Evolutionary conservation across 1,284 basidiomycete genomes (phyloP).

Genomic region (Macrocystidia cucumis): DNA sequence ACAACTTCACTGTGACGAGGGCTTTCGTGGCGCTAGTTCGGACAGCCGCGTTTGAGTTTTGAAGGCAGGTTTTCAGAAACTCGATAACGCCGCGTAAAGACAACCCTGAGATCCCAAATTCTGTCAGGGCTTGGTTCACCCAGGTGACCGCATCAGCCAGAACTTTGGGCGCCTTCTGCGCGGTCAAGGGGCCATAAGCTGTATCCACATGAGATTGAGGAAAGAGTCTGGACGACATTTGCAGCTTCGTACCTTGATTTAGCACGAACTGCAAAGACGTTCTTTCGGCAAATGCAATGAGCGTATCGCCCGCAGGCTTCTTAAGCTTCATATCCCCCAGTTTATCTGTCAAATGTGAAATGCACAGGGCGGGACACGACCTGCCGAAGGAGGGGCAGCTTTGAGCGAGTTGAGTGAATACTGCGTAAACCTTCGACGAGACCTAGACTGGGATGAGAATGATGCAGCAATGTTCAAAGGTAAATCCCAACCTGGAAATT

Average conservation of each 20-base stretch:
- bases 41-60: constrained; percentile 93
- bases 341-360: constrained; percentile 90
- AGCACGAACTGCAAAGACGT: constrained; percentile 94
- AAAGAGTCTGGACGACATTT: constrained; percentile 4
- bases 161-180: constrained; percentile 97
- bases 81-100: constrained; percentile 84
- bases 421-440: constrained; percentile 78
- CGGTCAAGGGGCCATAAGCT: constrained; percentile 89
- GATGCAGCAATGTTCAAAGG: neutral
- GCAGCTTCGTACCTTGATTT: constrained; percentile 62
- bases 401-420: constrained; percentile 72
- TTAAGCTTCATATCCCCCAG: constrained; percentile 96
- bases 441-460: constrained; percentile 44
- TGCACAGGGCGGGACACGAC: constrained; percentile 77
- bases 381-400: constrained; percentile 79
- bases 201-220: constrained; percentile 12
- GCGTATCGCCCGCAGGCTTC: constrained; percentile 90
- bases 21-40: constrained; percentile 94
- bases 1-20: constrained; percentile 87
- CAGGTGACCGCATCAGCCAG: constrained; percentile 88
- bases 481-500: constrained; percentile 86
- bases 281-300: constrained; percentile 83
- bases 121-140: constrained; percentile 84
- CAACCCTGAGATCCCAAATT: constrained; percentile 90
- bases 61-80: constrained; percentile 82